Base-by-base conservation (phyloP, 768 basidiomycete genomes). In the Hydnomerulius pinastri region DNA sequence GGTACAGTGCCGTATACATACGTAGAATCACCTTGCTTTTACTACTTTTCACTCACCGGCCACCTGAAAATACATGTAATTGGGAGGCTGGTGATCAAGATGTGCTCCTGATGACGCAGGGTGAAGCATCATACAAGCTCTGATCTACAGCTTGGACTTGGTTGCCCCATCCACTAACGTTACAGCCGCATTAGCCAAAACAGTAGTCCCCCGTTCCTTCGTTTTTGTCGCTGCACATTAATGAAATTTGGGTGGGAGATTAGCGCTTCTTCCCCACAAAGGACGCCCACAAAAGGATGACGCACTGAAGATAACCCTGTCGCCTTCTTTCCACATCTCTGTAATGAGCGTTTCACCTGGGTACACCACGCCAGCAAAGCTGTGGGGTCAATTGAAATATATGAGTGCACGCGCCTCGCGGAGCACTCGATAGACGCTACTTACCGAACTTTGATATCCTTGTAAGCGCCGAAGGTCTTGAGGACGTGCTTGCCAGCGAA, bases 261-360 rank as follows among this genome's bases (percentile, higher is more conserved):
- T 8, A 35, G 33, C 33, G n/a, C 17, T 5, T n/a, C 17, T 35
- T 12, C 24, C 28, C 18, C 20, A 32, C 4, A 23, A 47, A 24
- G 20, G 18, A 15, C 5, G 10, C 32, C 32, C 32, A 49, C 25
- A 45, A 18, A 50, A 28, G 23, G 3, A 35, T n/a, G 9, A 79
- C 92, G 66, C 59, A 97, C 93, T 75, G 69, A 99, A 99, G 43
- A 98, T 84, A 47, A 98, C 86, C 71, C 85, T 97, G 53, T 79
- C 70, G 2, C 87, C 90, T 60, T 97, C 93, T 67, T 94, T 97
- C 97, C 97, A 99, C 96, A 98, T 98, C 66, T 92, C 85, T 0
- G 96, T 99, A 12, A 93, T 76, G 45, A 98, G 78, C 2, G 96
- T 98, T 71, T 98, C 94, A 0, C 95, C 96, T 2, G 96, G 97